phyloP scores from a whole-genome alignment of 345 rosid species.

The Kandelia obovata region DNA sequence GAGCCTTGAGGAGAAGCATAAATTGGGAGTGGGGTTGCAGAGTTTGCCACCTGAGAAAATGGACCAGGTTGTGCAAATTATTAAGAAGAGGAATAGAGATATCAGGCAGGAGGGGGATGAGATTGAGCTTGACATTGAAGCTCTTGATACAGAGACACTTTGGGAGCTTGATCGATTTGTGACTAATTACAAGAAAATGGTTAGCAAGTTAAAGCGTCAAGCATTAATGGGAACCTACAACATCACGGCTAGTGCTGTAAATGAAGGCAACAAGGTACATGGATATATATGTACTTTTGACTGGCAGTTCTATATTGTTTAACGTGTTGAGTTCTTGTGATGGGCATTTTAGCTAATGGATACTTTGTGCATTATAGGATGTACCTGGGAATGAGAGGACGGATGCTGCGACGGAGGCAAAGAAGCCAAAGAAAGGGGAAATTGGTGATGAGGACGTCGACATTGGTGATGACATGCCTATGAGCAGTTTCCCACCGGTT shows the following conservation, averaged over 20 bases:
- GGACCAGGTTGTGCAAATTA: slow-evolving; percentile 71
- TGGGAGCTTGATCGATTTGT: slow-evolving; percentile 90
- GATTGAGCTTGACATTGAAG: slow-evolving; percentile 77
- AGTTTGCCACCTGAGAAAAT: slow-evolving; percentile 78
- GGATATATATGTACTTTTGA: not conserved
- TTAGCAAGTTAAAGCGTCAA: slow-evolving; percentile 72
- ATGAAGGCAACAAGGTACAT: slow-evolving; percentile 38
- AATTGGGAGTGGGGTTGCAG: slow-evolving; percentile 64
- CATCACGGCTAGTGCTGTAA: slow-evolving; percentile 9
- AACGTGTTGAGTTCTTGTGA: not conserved
- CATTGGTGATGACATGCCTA: slow-evolving; percentile 82
- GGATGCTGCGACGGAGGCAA: slow-evolving; percentile 46
- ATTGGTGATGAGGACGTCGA: slow-evolving; percentile 79
- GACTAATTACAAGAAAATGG: slow-evolving; percentile 72
- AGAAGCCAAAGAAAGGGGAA: slow-evolving; percentile 73
- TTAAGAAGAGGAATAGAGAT: slow-evolving; percentile 64
- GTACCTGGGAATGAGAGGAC: slow-evolving; percentile 26
- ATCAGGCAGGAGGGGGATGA: slow-evolving; percentile 77
- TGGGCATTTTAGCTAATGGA: not conserved
- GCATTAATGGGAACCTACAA: slow-evolving; percentile 41
- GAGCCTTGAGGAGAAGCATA: slow-evolving; percentile 69
- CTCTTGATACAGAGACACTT: slow-evolving; percentile 64
- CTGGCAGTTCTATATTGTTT: not conserved
- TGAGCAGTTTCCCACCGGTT: slow-evolving; percentile 71
- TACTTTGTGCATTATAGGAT: slow-evolving; percentile 22